Evolutionary conservation across 306 rosid genomes (phyloP).

Genomic region (Prunus kanzakura): DNA sequence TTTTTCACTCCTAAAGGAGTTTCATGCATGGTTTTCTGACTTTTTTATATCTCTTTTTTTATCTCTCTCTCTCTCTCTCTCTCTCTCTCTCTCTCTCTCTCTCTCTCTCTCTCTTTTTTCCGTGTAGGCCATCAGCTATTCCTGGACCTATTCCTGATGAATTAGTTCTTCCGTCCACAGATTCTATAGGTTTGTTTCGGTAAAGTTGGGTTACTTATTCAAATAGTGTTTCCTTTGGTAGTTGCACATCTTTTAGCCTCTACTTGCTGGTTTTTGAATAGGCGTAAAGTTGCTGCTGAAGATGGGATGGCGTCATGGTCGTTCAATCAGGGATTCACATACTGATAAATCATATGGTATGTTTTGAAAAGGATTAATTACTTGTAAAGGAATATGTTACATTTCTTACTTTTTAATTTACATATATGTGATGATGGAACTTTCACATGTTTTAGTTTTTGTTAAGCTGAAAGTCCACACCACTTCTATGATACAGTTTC

Average conservation of each 20-base stretch:
- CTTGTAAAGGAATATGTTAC: no score
- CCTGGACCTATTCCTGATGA: slow-evolving; percentile 98
- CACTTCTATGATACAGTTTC: neutral
- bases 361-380: neutral
- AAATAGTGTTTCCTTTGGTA: slow-evolving; percentile 5
- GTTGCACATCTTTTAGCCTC: slow-evolving; percentile 17
- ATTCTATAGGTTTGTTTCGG: slow-evolving; percentile 75
- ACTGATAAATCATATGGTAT: slow-evolving; percentile 65
- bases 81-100: no score
- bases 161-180: slow-evolving; percentile 76
- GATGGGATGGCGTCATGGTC: slow-evolving; percentile 99
- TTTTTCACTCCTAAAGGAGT: neutral
- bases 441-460: neutral
- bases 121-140: slow-evolving; percentile 76
- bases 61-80: no score
- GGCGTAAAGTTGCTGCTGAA: slow-evolving; percentile 84
- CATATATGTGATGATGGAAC: neutral
- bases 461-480: neutral
- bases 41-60: neutral
- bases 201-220: slow-evolving; percentile 10
- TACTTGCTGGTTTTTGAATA: slow-evolving; percentile 29
- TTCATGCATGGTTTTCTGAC: slow-evolving; percentile 19
- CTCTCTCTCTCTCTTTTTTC: neutral
- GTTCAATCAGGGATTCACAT: slow-evolving; percentile 83
- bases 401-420: neutral